phyloP scores from a whole-genome alignment of 2,329 filamentous ascomycete genomes.

The Fusarium mundagurra region DNA sequence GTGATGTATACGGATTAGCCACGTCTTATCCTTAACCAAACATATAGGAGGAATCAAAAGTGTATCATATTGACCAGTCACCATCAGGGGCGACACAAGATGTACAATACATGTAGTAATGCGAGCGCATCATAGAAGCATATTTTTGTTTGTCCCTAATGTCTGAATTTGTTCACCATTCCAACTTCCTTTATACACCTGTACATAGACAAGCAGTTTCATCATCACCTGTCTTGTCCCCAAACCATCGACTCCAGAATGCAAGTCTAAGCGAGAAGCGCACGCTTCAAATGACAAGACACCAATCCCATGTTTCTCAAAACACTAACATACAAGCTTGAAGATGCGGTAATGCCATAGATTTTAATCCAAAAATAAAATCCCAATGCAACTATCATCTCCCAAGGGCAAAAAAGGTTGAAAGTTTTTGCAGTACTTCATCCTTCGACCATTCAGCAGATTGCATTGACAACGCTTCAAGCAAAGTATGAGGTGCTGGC shows the following conservation, averaged over 20 bases:
- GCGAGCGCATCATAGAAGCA: constrained; percentile 37
- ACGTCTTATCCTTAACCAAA: neutral
- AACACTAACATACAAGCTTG: constrained; percentile 46
- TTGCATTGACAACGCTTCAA: constrained; percentile 73
- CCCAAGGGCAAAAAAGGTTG: constrained; percentile 61
- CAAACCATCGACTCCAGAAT: constrained; percentile 45
- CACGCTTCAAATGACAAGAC: constrained; percentile 42
- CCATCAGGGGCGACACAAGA: constrained; percentile 33
- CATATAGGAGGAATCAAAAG: constrained; percentile 25
- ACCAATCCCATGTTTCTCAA: constrained; percentile 40
- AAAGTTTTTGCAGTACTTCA: constrained; percentile 73
- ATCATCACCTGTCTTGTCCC: constrained; percentile 34
- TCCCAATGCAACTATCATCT: constrained; percentile 52
- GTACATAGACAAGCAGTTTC: constrained; percentile 32
- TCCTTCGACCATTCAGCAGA: constrained; percentile 71
- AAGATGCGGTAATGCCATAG: constrained; percentile 23
- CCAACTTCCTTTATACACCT: constrained; percentile 40
- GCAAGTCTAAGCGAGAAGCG: constrained; percentile 44
- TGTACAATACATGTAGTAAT: constrained; percentile 47
- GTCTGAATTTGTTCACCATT: constrained; percentile 41
- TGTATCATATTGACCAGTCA: constrained; percentile 43
- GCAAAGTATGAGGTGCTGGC: constrained; percentile 72
- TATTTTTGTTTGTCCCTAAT: constrained; percentile 38
- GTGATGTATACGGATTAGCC: neutral
- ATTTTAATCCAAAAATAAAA: constrained; percentile 34